phyloP scores from a whole-genome alignment of 805 yeast genomes.

The Pichia nanzhaoensis region DNA sequence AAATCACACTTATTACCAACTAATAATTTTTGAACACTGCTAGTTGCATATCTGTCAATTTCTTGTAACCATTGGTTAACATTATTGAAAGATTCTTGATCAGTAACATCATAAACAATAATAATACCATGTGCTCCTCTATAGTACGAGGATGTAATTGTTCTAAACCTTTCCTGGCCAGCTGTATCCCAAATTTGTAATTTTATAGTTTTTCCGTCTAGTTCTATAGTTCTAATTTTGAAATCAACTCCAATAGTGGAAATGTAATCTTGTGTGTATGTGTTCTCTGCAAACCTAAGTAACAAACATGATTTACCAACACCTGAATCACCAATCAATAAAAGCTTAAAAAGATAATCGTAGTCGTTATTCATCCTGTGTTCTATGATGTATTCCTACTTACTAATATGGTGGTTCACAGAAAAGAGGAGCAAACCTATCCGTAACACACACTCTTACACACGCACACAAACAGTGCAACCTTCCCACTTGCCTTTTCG shows the following conservation, averaged over 20 bases:
- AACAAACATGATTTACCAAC: slow-evolving; percentile 96
- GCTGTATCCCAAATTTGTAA: slow-evolving; percentile 99
- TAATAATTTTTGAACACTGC: slow-evolving; percentile 90
- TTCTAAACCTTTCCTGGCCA: slow-evolving; percentile 97
- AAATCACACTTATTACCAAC: slow-evolving; percentile 97
- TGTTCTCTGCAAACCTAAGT: slow-evolving; percentile 93
- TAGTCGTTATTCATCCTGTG: slow-evolving; percentile 76
- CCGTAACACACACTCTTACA: no score
- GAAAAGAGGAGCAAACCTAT: no score
- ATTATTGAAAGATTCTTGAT: slow-evolving; percentile 91
- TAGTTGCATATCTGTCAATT: slow-evolving; percentile 96
- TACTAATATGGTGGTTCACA: background rate
- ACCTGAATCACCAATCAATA: slow-evolving; percentile 97
- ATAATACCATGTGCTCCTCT: slow-evolving; percentile 99
- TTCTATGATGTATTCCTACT: background rate
- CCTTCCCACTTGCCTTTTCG: background rate
- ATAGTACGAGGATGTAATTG: slow-evolving; percentile 94
- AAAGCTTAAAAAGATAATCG: slow-evolving; percentile 93
- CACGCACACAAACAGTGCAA: no score
- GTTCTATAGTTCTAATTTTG: slow-evolving; percentile 79
- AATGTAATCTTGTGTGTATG: slow-evolving; percentile 93
- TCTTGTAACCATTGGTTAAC: slow-evolving; percentile 99
- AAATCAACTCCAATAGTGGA: slow-evolving; percentile 98
- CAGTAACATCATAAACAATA: slow-evolving; percentile 96
- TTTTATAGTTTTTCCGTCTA: slow-evolving; percentile 95